Conservation (phyloP, 495 filamentous ascomycete species). For the Bacidia rubella region DNA sequence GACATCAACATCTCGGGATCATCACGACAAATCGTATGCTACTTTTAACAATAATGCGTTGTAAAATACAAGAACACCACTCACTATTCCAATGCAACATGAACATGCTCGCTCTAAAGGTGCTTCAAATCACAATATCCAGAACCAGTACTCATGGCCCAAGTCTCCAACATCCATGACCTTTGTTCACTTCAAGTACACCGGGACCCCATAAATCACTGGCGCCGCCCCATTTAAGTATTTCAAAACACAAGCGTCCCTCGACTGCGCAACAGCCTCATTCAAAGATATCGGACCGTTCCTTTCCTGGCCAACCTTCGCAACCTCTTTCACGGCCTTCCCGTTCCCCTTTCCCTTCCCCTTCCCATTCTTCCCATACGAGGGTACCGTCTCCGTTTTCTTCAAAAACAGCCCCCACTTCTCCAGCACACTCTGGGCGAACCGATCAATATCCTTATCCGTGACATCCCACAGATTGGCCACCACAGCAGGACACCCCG, state of each 20-base stretch:
- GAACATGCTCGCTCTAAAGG: background rate
- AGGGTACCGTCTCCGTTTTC: slow-evolving; percentile 13
- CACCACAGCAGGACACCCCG: slow-evolving; percentile 68
- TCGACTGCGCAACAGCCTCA: slow-evolving; percentile 61
- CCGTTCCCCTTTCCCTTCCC: slow-evolving; percentile 21
- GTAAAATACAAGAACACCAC: background rate
- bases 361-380: slow-evolving; percentile 11
- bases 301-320: slow-evolving; percentile 3
- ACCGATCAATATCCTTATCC: slow-evolving; percentile 89
- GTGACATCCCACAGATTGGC: slow-evolving; percentile 97
- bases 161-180: background rate
- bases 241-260: slow-evolving; percentile 63
- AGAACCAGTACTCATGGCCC: background rate
- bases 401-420: slow-evolving; percentile 62
- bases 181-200: slow-evolving; percentile 46
- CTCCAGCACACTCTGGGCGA: slow-evolving; percentile 60
- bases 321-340: slow-evolving; percentile 11
- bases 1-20: background rate
- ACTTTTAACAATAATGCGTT: background rate
- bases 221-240: slow-evolving; percentile 89
- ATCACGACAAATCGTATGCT: background rate
- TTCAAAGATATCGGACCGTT: slow-evolving; percentile 37
- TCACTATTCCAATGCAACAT: background rate
- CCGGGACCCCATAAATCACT: slow-evolving; percentile 88
- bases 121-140: background rate